phyloP scores from a whole-genome alignment of 352 stramenopile genomes.

The Globisporangium viniferum region DNA sequence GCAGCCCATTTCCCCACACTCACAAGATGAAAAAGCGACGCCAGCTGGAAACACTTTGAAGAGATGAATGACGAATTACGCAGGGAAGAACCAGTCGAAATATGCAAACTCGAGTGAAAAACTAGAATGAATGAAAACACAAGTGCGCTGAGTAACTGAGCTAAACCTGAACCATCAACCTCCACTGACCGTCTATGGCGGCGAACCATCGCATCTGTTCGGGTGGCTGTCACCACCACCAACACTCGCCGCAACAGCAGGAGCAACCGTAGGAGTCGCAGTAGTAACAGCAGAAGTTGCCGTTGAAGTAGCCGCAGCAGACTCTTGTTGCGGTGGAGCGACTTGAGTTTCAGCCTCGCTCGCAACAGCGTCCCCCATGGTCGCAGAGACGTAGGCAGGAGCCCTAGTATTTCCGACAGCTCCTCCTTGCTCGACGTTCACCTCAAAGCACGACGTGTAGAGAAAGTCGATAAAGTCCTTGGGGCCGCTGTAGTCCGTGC shows the following conservation, averaged over 20 bases:
- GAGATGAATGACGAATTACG: background rate
- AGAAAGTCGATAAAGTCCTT: constrained; percentile 10
- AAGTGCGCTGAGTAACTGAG: background rate
- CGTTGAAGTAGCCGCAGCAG: background rate
- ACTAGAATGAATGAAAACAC: background rate
- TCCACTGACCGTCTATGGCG: background rate
- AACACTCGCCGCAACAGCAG: background rate
- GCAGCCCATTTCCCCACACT: background rate
- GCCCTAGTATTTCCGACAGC: background rate
- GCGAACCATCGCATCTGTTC: constrained; percentile 1
- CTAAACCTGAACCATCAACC: background rate
- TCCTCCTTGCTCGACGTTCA: constrained; percentile 1
- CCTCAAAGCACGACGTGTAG: constrained; percentile 19
- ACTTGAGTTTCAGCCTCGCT: background rate
- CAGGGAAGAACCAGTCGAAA: background rate
- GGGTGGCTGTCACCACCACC: background rate
- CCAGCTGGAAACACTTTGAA: background rate
- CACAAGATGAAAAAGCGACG: background rate
- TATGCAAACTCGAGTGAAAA: background rate
- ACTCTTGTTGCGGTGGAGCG: background rate
- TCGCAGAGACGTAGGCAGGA: background rate
- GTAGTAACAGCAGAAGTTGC: background rate
- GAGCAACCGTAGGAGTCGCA: background rate
- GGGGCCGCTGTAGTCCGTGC: background rate
- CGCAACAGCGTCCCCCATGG: background rate